These are phyloP conservation scores for Solanum lycopersicoides DNA, from an alignment of 257 asterid genomes.

Conservation along the genomic window DNA sequence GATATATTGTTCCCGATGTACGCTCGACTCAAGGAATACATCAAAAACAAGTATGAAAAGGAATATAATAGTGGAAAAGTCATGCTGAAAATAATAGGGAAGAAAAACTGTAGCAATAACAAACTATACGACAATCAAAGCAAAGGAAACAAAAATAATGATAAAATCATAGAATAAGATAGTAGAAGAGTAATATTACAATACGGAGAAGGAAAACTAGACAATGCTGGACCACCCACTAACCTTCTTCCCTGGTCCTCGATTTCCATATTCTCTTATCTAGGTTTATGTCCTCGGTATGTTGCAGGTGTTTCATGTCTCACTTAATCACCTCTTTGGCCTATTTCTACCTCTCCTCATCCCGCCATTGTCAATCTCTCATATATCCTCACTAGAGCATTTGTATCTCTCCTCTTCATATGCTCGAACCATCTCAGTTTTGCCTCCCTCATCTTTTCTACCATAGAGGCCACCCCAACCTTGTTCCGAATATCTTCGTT, in stretches of 20 bases:
- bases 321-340: background rate
- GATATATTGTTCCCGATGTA: background rate
- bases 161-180: background rate
- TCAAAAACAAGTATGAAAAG: background rate
- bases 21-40: background rate
- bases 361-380: background rate
- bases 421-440: background rate
- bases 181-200: background rate
- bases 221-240: background rate
- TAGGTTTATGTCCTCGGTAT: background rate
- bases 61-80: background rate
- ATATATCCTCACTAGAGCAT: background rate
- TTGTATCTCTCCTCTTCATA: background rate
- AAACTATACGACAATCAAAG: background rate
- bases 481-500: background rate
- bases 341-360: background rate
- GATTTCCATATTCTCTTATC: background rate
- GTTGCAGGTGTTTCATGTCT: background rate
- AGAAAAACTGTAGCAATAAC: background rate
- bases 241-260: background rate
- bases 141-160: background rate
- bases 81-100: background rate
- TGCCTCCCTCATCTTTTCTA: background rate
- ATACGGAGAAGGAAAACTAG: background rate
- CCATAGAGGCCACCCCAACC: background rate